These are phyloP conservation scores for Larix sibirica DNA, from an alignment of 83 land plant species.

Conservation along the genomic window DNA sequence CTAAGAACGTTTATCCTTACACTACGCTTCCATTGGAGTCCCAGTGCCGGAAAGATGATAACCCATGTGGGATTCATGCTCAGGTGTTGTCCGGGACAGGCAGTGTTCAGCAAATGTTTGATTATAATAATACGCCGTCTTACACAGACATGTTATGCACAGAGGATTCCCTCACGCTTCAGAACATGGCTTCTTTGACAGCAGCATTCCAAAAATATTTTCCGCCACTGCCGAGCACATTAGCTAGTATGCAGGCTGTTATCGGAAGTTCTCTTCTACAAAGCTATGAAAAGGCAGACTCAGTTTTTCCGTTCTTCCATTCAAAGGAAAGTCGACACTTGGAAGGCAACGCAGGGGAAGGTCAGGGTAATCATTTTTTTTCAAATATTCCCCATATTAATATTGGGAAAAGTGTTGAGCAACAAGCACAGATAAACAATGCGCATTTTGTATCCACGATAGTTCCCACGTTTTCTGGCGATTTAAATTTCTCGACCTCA, in stretches of 20 bases:
- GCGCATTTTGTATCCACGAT: background rate
- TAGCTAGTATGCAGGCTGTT: background rate
- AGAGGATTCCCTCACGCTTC: slow-evolving; percentile 7
- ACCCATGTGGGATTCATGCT: background rate
- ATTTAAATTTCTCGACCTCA: background rate
- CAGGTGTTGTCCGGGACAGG: background rate
- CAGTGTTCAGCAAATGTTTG: background rate
- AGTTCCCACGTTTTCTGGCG: background rate
- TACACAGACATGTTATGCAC: slow-evolving; percentile 11
- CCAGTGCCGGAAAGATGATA: background rate
- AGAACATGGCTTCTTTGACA: background rate
- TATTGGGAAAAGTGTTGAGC: background rate
- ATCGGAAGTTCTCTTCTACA: background rate
- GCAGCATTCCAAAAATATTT: background rate
- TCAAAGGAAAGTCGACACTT: background rate
- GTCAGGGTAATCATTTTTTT: background rate
- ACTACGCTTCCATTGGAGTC: background rate
- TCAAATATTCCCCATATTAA: background rate
- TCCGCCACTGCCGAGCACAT: too few relatives aligned
- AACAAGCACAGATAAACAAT: background rate
- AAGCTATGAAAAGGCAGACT: slow-evolving; percentile 4
- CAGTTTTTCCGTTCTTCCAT: background rate
- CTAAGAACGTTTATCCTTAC: background rate
- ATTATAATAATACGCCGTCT: background rate
- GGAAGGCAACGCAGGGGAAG: background rate